Conservation (phyloP, 1,284 basidiomycete genomes). For the Irpex sp. region DNA sequence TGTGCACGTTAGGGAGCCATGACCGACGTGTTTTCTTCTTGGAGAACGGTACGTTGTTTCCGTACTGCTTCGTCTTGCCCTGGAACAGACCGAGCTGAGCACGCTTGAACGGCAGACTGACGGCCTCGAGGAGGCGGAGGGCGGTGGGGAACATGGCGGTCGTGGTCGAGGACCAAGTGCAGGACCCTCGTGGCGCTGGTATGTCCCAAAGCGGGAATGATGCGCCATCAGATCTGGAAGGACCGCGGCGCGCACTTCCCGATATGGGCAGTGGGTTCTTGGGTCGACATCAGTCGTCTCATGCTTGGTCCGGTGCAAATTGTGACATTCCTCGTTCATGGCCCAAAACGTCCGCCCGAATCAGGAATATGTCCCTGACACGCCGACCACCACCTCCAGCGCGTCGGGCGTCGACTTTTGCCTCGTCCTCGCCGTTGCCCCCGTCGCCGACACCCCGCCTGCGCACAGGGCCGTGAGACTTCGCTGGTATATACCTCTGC, state of each 20-base stretch:
- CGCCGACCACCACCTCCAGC: background rate
- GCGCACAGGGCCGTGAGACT: background rate
- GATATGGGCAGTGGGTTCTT: background rate
- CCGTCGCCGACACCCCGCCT: background rate
- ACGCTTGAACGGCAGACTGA: constrained; percentile 72
- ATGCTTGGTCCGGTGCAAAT: background rate
- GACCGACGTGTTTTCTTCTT: constrained; percentile 87
- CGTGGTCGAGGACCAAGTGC: background rate
- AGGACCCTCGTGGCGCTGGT: background rate
- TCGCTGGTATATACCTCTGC: constrained; percentile 1
- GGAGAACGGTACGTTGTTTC: constrained; percentile 91
- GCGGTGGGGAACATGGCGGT: constrained; percentile 32
- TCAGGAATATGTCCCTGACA: background rate
- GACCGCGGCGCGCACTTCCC: background rate
- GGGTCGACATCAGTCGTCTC: background rate
- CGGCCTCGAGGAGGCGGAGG: constrained; percentile 28
- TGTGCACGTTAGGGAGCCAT: constrained; percentile 87
- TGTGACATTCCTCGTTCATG: background rate
- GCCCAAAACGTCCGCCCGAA: background rate
- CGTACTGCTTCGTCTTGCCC: constrained; percentile 74
- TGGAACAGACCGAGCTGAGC: constrained; percentile 77
- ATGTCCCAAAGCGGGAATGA: background rate
- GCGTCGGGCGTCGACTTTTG: background rate
- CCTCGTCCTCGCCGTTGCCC: background rate
- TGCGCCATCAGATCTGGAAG: background rate